These are phyloP conservation scores for Nymphaea thermarum DNA, from an alignment of 164 flowering plant genomes.

Conservation along the genomic window DNA sequence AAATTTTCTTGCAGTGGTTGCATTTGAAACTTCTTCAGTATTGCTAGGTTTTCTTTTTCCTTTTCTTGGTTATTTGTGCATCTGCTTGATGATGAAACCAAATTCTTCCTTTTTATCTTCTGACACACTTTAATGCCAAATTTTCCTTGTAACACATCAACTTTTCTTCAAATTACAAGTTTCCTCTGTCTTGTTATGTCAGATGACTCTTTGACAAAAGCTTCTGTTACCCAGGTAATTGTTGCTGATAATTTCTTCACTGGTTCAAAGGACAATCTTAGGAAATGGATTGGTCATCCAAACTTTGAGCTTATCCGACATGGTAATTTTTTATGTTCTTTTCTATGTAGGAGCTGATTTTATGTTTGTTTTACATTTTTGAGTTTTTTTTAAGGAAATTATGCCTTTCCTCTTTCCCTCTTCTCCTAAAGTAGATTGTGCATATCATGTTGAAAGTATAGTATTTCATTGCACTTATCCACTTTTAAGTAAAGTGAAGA, in stretches of 20 bases:
- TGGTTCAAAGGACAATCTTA: conserved; percentile 2
- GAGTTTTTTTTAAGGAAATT: too few species aligned
- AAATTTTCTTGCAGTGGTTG: too few species aligned
- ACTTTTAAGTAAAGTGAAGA: too few species aligned
- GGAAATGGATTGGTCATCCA: conserved; percentile 3
- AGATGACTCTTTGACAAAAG: background rate
- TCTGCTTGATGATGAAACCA: background rate
- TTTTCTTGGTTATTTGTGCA: too few species aligned
- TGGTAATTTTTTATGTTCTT: background rate
- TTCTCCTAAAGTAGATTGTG: too few species aligned
- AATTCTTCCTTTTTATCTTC: background rate
- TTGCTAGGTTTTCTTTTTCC: too few species aligned
- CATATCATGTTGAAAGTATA: too few species aligned
- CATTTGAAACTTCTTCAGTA: too few species aligned
- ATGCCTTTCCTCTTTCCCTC: too few species aligned
- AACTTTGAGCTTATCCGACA: conserved; percentile 2
- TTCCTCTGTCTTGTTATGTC: background rate
- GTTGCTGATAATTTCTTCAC: conserved; percentile 1
- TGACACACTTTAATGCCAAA: background rate
- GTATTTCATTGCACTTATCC: too few species aligned
- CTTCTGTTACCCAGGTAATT: background rate
- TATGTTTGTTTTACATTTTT: too few species aligned
- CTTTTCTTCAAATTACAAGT: background rate
- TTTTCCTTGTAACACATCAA: background rate
- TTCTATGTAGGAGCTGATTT: too few species aligned